Percentiles rank a stretch among this genome's conserved stretches.
phyloP scores from a whole-genome alignment of 306 rosid genomes.

The Corylus americana region DNA sequence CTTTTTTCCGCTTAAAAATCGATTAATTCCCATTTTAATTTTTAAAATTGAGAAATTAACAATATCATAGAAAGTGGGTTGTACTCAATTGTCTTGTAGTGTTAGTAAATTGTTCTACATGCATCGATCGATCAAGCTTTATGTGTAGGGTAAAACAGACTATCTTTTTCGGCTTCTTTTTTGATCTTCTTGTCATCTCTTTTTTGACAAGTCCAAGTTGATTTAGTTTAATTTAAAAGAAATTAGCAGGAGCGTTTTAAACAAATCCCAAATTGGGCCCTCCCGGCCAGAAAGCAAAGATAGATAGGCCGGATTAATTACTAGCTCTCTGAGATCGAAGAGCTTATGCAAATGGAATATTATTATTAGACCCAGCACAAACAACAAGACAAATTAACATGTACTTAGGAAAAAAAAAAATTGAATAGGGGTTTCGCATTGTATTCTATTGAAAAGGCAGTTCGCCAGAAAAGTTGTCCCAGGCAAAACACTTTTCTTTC shows the following conservation, averaged over 20 bases:
- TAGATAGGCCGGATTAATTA: constrained; percentile 29
- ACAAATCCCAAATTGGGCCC: constrained; percentile 45
- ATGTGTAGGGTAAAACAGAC: constrained; percentile 61
- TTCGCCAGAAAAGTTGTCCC: constrained; percentile 46
- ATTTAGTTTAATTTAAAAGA: constrained; percentile 38
- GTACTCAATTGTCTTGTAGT: constrained; percentile 35
- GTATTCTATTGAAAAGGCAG: constrained; percentile 56
- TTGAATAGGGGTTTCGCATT: constrained; percentile 42
- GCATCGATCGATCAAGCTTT: constrained; percentile 36
- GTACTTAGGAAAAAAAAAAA: constrained; percentile 51
- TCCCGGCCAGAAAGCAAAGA: constrained; percentile 30
- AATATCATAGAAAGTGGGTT: constrained; percentile 44
- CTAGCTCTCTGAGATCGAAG: constrained; percentile 25
- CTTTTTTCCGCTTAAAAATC: no score
- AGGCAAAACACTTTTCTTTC: constrained; percentile 51
- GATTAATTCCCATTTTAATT: no score
- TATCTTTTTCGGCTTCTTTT: constrained; percentile 70
- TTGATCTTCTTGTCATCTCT: constrained; percentile 66
- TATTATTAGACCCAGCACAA: constrained; percentile 54
- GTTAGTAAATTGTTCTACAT: constrained; percentile 36
- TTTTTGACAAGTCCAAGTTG: constrained; percentile 50
- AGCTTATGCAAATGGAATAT: constrained; percentile 33
- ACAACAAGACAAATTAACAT: constrained; percentile 67
- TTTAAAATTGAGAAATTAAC: background rate
- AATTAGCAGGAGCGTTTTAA: constrained; percentile 52